Conservation (phyloP, 108 stramenopile genomes). For the Nitzschia sp. region DNA sequence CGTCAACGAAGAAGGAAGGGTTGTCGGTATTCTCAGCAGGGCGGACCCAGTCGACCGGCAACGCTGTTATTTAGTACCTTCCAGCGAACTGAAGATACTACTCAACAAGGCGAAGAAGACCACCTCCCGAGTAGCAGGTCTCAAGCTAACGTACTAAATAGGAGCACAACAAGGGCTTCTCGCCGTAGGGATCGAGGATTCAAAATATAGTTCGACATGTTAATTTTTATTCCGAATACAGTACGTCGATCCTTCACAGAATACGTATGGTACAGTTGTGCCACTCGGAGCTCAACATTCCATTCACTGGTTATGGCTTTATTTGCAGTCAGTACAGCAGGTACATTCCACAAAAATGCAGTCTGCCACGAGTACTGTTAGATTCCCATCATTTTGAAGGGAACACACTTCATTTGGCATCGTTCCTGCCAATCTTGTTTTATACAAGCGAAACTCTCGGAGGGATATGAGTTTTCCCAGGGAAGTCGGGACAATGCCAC, state of each 20-base stretch:
- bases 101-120: constrained; percentile 54
- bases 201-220: no score
- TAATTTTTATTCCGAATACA: no score
- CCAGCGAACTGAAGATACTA: constrained; percentile 53
- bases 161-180: no score
- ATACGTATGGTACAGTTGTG: no score
- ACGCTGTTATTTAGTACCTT: constrained; percentile 76
- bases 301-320: background rate
- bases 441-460: background rate
- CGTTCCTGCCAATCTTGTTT: background rate
- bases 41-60: constrained; percentile 73
- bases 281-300: no score
- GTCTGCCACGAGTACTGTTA: background rate
- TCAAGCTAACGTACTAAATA: background rate
- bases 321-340: background rate
- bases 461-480: background rate
- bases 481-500: background rate
- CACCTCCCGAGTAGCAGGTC: background rate
- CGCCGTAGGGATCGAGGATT: no score
- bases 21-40: constrained; percentile 74
- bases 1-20: constrained; percentile 76
- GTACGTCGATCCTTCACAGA: no score
- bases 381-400: background rate
- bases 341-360: background rate
- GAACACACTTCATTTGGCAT: background rate